Percentiles rank a stretch among this genome's conserved stretches.
Conservation (phyloP, 768 basidiomycete species). For the Leccinum imitatum region DNA sequence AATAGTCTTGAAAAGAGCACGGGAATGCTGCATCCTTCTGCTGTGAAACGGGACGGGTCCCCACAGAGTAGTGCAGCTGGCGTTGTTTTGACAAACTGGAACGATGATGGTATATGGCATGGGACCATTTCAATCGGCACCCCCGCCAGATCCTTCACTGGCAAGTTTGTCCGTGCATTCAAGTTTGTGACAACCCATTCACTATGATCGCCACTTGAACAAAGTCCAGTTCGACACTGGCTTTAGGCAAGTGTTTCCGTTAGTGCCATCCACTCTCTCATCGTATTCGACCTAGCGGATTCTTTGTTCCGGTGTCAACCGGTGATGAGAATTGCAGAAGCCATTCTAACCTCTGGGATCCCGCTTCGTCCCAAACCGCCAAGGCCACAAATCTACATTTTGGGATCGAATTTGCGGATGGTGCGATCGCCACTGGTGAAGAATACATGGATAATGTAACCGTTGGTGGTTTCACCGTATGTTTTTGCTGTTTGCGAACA, state of each 20-base stretch:
- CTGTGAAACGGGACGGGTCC: neutral
- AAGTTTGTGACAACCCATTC: neutral
- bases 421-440: slow-evolving; percentile 18
- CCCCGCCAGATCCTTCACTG: neutral
- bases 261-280: neutral
- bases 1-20: slow-evolving; percentile 3
- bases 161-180: neutral
- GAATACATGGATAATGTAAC: no score
- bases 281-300: slow-evolving; percentile 9
- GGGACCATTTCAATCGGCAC: slow-evolving; percentile 11
- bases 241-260: slow-evolving; percentile 11
- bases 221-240: slow-evolving; percentile 32
- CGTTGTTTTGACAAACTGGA: neutral
- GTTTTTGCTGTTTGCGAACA: no score
- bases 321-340: slow-evolving; percentile 26
- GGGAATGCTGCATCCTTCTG: neutral
- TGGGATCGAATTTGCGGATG: slow-evolving; percentile 37
- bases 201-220: no score
- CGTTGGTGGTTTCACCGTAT: no score
- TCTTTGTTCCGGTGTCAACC: slow-evolving; percentile 7
- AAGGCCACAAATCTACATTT: slow-evolving; percentile 22
- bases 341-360: slow-evolving; percentile 26
- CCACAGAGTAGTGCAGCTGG: neutral
- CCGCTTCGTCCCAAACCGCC: slow-evolving; percentile 27
- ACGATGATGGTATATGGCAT: slow-evolving; percentile 2